Evolutionary conservation across 2,329 filamentous ascomycete genomes (phyloP), one percentile per base, ranked within the genome.

Genomic region (Amphichorda felina): DNA sequence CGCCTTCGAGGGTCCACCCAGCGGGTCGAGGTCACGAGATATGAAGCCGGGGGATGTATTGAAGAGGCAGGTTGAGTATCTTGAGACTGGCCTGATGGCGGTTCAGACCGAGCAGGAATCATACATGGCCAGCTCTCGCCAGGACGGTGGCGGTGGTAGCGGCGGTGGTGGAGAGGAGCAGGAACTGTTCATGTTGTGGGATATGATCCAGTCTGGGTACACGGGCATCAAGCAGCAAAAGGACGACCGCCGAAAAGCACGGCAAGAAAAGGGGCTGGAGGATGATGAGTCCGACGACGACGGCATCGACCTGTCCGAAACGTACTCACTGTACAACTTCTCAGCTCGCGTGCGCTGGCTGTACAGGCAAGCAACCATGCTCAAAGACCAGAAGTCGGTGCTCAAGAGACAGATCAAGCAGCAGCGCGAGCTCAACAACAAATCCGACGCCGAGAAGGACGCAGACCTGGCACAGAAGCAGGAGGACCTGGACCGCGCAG

Each of bases 371-470:
- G 74, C 85, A n/a, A 81, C 79, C 14, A 74, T 74, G 15, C 64
- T 95, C 25, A 79, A 84, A 41, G 84, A 94, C 47, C 88, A 96
- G 53, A 93, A 94, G 53, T 75, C 77, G 33, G 88, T 94, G 16
- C 69, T 96, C 8, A 82, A 89, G 49, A 77, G 87, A 30, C 88
- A 96, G 55, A 89, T 95, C 49, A 89, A 94, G 60, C 88, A 96
- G 54, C 89, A 96, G 59, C 82, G 88, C 39, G 86, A 94, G 50
- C 71, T 95, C 38, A 94, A 94, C 59, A 87, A 71, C 61, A 88
- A 88, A 50, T 87, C 85, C 1, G 86, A 94, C 44, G 67, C 73
- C 15, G 70, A 79, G 41, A 75, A 79, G 49, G 79, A 82, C 45
- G 69, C 70, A 28, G 72, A 82, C 42, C 54, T 83, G n/a, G 63